phyloP scores from a whole-genome alignment of 495 filamentous ascomycete species.

The Talaromyces proteolyticus region DNA sequence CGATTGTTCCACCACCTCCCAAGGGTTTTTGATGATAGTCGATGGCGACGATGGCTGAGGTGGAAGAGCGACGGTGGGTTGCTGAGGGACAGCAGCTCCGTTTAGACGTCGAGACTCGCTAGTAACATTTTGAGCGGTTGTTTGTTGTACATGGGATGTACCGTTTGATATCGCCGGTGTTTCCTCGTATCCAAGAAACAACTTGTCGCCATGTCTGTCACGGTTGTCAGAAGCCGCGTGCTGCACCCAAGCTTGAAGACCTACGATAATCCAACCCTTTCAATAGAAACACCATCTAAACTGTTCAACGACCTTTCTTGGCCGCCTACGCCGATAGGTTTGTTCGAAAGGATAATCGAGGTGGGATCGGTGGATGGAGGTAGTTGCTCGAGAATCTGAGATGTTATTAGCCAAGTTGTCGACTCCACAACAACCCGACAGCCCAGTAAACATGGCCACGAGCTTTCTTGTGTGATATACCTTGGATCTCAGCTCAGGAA shows the following conservation, averaged over 20 bases:
- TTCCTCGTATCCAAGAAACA: constrained; percentile 76
- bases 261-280: constrained; percentile 67
- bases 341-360: constrained; percentile 75
- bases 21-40: constrained; percentile 73
- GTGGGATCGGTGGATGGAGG: constrained; percentile 65
- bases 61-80: constrained; percentile 59
- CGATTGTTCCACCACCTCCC: constrained; percentile 87
- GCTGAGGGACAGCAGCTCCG: constrained; percentile 66
- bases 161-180: constrained; percentile 44
- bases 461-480: constrained; percentile 14
- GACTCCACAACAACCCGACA: background rate
- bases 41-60: constrained; percentile 51
- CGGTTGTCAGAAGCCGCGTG: background rate
- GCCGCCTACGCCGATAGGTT: constrained; percentile 64
- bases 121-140: constrained; percentile 31
- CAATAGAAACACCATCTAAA: constrained; percentile 60
- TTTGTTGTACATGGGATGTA: constrained; percentile 25
- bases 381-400: constrained; percentile 56
- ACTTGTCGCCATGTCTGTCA: constrained; percentile 78
- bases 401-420: background rate
- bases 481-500: constrained; percentile 38
- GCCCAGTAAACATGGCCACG: background rate
- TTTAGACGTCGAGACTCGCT: constrained; percentile 56
- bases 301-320: constrained; percentile 64
- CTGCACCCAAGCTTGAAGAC: constrained; percentile 7